Evolutionary conservation across 1,284 basidiomycete genomes (phyloP), one percentile per base, ranked within the genome.

Genomic region (Austroboletus rostrupii): DNA sequence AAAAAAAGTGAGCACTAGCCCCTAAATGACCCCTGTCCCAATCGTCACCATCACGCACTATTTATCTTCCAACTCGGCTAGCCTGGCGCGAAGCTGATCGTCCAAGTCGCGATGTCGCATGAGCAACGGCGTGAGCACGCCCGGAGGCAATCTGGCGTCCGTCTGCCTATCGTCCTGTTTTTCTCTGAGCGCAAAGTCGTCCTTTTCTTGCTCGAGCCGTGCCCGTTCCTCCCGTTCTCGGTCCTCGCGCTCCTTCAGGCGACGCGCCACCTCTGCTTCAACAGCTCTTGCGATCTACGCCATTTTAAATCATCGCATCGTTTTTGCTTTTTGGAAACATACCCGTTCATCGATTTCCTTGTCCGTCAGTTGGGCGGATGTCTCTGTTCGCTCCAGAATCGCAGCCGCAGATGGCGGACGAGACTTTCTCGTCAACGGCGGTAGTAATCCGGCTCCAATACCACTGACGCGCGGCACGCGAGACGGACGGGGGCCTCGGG

Each of bases 291-390:
- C 79, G 43, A 89, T 90, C 84, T 85, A 42, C 11, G 14, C 8
- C 9, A 21, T 20, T 31, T 13, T 13, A 31, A 13, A 17, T n/a
- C 16, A 4, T n/a, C n/a, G n/a, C n/a, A n/a, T n/a, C n/a, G n/a
- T n/a, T n/a, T n/a, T n/a, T n/a, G n/a, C n/a, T n/a, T n/a, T n/a
- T n/a, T n/a, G n/a, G n/a, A 50, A 41, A 69, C 77, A 17, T 56
- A 85, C 85, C 68, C 81, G 71, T 41, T 83, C 83, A 57, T 88
- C 80, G 52, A 90, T 84, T 48, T 88, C 85, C 58, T 80, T 76
- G 64, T 86, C 83, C 2, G 78, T 80, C 56, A 87, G 53, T n/a
- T 74, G 63, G 66, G 57, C 55, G 13, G 51, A 26, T 2, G 23
- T 17, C 19, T 67, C 66, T 31, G 55, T 17, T 26, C 47, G 42